Percentiles rank a stretch among this genome's conserved stretches.
phyloP scores from a whole-genome alignment of 2,329 filamentous ascomycete genomes.

The Fusarium caatingaense region DNA sequence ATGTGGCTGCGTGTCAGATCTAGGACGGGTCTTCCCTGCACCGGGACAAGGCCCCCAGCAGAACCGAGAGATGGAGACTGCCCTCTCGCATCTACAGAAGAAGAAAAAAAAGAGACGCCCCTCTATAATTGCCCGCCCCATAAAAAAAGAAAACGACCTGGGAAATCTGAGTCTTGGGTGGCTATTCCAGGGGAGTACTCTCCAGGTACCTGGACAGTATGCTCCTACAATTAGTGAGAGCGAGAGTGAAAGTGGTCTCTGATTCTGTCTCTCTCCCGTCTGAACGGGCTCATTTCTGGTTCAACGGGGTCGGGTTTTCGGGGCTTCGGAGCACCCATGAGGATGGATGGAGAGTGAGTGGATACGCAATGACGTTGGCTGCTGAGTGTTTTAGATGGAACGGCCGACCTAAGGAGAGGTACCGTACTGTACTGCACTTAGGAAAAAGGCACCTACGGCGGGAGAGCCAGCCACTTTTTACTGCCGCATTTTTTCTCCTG shows the following conservation, averaged over 20 bases:
- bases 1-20: conserved; percentile 48
- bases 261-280: not conserved
- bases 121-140: conserved; percentile 13
- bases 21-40: conserved; percentile 46
- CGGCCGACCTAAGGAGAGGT: not conserved
- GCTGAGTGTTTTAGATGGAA: conserved; percentile 11
- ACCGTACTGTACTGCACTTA: not conserved
- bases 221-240: conserved; percentile 34
- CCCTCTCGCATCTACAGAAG: not conserved
- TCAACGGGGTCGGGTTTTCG: conserved; percentile 46
- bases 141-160: conserved; percentile 5
- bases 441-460: not conserved
- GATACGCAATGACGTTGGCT: conserved; percentile 48
- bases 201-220: conserved; percentile 27
- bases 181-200: conserved; percentile 28
- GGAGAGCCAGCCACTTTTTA: conserved; percentile 5
- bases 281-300: conserved; percentile 34
- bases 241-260: not conserved
- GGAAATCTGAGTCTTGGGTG: conserved; percentile 34
- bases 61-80: conserved; percentile 26
- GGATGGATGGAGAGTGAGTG: conserved; percentile 28
- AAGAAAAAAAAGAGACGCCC: not conserved
- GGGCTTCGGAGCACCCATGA: conserved; percentile 42
- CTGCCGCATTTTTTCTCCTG: conserved; percentile 20
- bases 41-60: conserved; percentile 31